These are phyloP conservation scores for Plasmodium falciparum DNA, from an alignment of 169 alveolate genomes.

Conservation along the genomic window DNA sequence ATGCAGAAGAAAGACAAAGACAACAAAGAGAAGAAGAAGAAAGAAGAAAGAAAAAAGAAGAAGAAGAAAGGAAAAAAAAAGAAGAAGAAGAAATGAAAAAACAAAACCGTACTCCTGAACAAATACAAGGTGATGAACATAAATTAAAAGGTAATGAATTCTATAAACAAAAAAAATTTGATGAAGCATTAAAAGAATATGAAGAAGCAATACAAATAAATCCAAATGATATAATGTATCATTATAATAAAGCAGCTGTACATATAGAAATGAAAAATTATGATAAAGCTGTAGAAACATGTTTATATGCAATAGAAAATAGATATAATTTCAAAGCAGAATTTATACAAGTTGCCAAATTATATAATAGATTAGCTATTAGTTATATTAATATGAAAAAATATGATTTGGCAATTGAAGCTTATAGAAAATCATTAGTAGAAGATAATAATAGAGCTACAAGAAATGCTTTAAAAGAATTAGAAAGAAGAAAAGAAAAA, in stretches of 20 bases:
- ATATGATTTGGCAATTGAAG: slow-evolving; percentile 92
- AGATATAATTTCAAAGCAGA: slow-evolving; percentile 94
- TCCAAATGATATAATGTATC: slow-evolving; percentile 91
- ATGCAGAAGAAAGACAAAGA: slow-evolving; percentile 17
- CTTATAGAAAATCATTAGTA: slow-evolving; percentile 93
- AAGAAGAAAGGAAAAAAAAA: slow-evolving; percentile 76
- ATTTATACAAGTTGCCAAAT: slow-evolving; percentile 89
- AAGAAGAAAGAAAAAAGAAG: slow-evolving; percentile 38
- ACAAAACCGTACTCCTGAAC: slow-evolving; percentile 50
- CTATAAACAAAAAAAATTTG: slow-evolving; percentile 93
- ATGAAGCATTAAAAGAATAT: slow-evolving; percentile 95
- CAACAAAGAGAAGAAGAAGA: slow-evolving; percentile 3
- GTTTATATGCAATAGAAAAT: slow-evolving; percentile 94
- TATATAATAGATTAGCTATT: slow-evolving; percentile 92
- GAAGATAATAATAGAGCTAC: slow-evolving; percentile 95
- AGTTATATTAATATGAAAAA: slow-evolving; percentile 89
- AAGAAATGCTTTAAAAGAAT: slow-evolving; percentile 93
- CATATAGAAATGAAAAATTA: slow-evolving; percentile 95
- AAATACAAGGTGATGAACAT: slow-evolving; percentile 82
- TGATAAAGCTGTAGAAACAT: slow-evolving; percentile 93
- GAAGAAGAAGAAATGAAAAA: slow-evolving; percentile 70
- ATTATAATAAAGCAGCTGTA: slow-evolving; percentile 95
- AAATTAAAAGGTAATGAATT: slow-evolving; percentile 88
- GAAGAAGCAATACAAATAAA: slow-evolving; percentile 93
- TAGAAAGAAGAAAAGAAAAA: slow-evolving; percentile 94